Base-by-base conservation (phyloP, 441 rosid genomes). In the Pelargonium myrrhifolium region DNA sequence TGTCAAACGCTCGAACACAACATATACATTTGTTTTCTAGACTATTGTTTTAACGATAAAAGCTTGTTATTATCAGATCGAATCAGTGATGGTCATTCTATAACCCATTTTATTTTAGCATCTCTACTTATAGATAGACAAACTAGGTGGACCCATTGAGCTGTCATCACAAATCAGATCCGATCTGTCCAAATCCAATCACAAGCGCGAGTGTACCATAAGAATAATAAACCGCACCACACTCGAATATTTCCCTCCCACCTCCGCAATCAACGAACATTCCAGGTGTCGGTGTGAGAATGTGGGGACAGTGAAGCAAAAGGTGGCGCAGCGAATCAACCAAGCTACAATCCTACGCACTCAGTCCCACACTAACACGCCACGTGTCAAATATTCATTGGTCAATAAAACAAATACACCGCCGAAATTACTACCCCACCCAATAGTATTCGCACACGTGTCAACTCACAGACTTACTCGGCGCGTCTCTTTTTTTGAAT, bases 271-370 rank as follows among this genome's bases (percentile, higher is more conserved):
- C 17, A 73, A 68, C 53, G 72, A 72, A 71, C 14, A 68, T 74
- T 71, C 72, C n/a, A 61, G 64, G 49, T 51, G 56, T 28, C 31
- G 31, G 31, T 43, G 49, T 43, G 49, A 12, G 12, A 14, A 22
- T 35, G 67, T 59, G 74, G 80, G 75, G 62, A 26, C 60, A 42
- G n/a, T 22, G 0, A 47, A 62, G 64, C 53, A 45, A 68, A 68
- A 63, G 65, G 72, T 61, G 26, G 79, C 73, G 70, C 76, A 26
- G 51, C 45, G 10, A 43, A 67, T 22, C 15, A 7, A 15, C 58
- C 58, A 47, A 47, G 10, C 22, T 1, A 67, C 20, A 35, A 61
- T 58, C 64, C 35, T 1, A 37, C 14, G 64, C 49, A 15, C 63
- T 61, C 42, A 7, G 58, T 9, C 24, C 21, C 67, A 73, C 22